phyloP scores from a whole-genome alignment of 176 grass and related monocot genomes.

The Saccharum spontaneum region DNA sequence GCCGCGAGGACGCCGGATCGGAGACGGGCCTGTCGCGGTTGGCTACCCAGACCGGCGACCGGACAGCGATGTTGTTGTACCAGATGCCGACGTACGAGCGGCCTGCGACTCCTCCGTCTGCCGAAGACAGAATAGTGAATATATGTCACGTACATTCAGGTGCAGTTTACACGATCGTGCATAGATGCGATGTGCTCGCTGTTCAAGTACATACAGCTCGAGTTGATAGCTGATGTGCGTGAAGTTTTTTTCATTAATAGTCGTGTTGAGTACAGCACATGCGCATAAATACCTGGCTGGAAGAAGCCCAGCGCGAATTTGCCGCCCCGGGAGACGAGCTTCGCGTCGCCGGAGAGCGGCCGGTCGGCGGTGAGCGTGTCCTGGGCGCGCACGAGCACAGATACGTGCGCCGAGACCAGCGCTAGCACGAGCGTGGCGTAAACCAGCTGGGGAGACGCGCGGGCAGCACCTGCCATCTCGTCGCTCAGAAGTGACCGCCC shows the following conservation, averaged over 20 bases:
- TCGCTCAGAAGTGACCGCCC: background rate
- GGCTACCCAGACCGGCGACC: slow-evolving; percentile 49
- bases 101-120: background rate
- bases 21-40: slow-evolving; percentile 40
- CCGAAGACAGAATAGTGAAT: background rate
- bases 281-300: background rate
- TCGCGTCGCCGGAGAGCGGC: slow-evolving; percentile 15
- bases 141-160: too few relatives aligned
- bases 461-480: background rate
- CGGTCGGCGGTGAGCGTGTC: slow-evolving; percentile 1
- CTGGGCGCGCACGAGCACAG: background rate
- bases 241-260: too few relatives aligned
- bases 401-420: background rate
- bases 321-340: slow-evolving; percentile 30
- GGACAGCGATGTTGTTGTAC: slow-evolving; percentile 29
- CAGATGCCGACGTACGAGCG: slow-evolving; percentile 40
- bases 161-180: too few relatives aligned
- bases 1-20: background rate
- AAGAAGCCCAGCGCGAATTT: slow-evolving; percentile 44
- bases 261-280: too few relatives aligned
- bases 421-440: background rate
- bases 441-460: background rate
- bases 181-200: too few relatives aligned
- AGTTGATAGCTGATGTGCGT: too few relatives aligned
- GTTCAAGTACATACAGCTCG: too few relatives aligned